A percentile compares a stretch with the other conserved stretches of the same genome.
These are phyloP conservation scores for Peronosclerospora sorghi DNA, from an alignment of 352 stramenopile genomes.

Conservation along the genomic window DNA sequence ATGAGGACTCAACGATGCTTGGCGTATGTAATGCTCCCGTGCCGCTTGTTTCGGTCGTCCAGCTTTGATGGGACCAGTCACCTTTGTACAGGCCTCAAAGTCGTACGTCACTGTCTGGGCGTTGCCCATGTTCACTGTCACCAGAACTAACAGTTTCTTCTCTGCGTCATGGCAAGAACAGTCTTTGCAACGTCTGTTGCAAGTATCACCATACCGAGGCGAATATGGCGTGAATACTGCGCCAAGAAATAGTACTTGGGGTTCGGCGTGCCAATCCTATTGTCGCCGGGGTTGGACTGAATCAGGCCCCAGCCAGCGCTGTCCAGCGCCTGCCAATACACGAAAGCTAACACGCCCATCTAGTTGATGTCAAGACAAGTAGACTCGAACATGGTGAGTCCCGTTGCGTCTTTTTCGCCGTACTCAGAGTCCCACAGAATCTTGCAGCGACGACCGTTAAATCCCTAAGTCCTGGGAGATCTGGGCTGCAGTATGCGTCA, in stretches of 20 bases:
- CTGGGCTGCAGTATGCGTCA: constrained; percentile 27
- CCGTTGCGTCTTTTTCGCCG: constrained; percentile 33
- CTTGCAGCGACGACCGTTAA: constrained; percentile 21
- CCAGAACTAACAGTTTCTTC: constrained; percentile 27
- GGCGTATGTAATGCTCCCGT: constrained; percentile 19
- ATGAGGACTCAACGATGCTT: constrained; percentile 16
- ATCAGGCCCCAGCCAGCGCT: constrained; percentile 43
- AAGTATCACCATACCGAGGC: constrained; percentile 40
- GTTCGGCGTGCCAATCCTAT: constrained; percentile 27
- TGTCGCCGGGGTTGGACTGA: constrained; percentile 27
- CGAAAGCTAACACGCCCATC: constrained; percentile 42
- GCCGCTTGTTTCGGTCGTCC: constrained; percentile 41
- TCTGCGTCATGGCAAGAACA: constrained; percentile 27
- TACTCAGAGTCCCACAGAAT: constrained; percentile 55
- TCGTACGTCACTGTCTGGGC: constrained; percentile 28
- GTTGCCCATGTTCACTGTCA: constrained; percentile 29
- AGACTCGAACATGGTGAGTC: constrained; percentile 34
- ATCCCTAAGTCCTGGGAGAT: constrained; percentile 23
- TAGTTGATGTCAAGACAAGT: constrained; percentile 46
- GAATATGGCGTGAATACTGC: constrained; percentile 56
- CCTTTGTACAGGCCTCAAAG: constrained; percentile 21
- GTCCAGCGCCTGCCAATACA: constrained; percentile 57
- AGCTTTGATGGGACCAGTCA: constrained; percentile 15
- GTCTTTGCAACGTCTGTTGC: constrained; percentile 26
- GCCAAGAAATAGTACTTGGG: constrained; percentile 44